phyloP scores from a whole-genome alignment of 176 grass and related monocot species.

The Hordeum vulgare region DNA sequence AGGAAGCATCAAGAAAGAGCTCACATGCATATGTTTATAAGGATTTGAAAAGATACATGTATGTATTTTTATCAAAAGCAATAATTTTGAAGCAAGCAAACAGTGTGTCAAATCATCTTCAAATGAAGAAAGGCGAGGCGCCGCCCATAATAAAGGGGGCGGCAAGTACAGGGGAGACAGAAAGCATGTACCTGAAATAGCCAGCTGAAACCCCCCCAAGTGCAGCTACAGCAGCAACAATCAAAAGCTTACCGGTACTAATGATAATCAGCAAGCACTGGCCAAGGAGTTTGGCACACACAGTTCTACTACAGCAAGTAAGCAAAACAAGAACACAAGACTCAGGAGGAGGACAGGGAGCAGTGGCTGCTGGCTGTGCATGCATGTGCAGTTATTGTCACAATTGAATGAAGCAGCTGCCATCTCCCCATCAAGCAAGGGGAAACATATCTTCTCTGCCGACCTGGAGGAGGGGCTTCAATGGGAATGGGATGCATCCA shows the following conservation, averaged over 20 bases:
- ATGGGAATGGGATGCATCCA: conserved; percentile 17
- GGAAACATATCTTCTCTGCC: not conserved
- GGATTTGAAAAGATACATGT: not conserved
- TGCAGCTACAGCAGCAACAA: conserved; percentile 2
- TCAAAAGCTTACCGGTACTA: not conserved
- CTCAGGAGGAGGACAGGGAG: not conserved
- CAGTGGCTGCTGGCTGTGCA: not conserved
- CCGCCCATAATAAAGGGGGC: not conserved
- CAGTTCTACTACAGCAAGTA: not conserved
- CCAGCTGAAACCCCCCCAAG: not conserved
- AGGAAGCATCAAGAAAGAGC: not conserved
- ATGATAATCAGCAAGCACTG: conserved; percentile 7
- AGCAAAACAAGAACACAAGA: not conserved
- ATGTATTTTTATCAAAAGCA: not conserved
- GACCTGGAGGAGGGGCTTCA: conserved; percentile 1
- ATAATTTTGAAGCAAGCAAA: not conserved
- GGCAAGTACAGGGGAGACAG: not conserved
- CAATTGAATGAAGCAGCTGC: conserved; percentile 28
- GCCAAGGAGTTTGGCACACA: not conserved
- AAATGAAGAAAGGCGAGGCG: not conserved
- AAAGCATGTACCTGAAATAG: conserved; percentile 19
- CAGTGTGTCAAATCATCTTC: not conserved
- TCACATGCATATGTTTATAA: not conserved
- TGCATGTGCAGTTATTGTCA: conserved; percentile 22
- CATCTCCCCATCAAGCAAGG: conserved; percentile 22